A percentile compares a stretch with the other conserved stretches of the same genome.
Evolutionary conservation across 2,329 filamentous ascomycete species (phyloP).

Genomic region (Penicillium sp.): DNA sequence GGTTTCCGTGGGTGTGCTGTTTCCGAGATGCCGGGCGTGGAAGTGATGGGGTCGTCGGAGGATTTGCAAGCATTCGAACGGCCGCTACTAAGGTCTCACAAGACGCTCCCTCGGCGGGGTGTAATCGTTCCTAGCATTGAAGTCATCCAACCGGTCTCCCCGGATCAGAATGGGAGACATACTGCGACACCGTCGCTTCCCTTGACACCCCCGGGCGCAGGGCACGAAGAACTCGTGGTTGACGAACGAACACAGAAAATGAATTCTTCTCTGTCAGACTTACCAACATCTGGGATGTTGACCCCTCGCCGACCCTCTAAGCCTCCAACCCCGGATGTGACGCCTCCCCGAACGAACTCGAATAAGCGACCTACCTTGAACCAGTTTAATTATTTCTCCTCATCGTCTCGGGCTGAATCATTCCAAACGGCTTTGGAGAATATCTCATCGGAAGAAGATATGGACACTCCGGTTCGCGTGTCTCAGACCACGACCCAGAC

Average conservation of each 20-base stretch:
- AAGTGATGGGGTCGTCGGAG: slow-evolving; percentile 27
- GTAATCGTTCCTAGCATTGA: slow-evolving; percentile 25
- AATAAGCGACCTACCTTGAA: slow-evolving; percentile 38
- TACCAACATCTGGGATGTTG: slow-evolving; percentile 29
- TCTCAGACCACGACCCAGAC: slow-evolving; percentile 20
- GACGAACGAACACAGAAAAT: slow-evolving; percentile 22
- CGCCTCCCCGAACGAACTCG: slow-evolving; percentile 58
- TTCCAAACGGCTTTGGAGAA: slow-evolving; percentile 70
- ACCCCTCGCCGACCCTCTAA: slow-evolving; percentile 66
- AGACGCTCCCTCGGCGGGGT: slow-evolving; percentile 38
- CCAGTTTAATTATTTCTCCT: slow-evolving; percentile 56
- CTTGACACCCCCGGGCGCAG: slow-evolving; percentile 38
- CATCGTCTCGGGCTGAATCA: slow-evolving; percentile 63
- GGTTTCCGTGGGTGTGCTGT: background rate
- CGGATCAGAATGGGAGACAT: slow-evolving; percentile 25
- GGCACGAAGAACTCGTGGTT: slow-evolving; percentile 21
- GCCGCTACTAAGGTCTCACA: slow-evolving; percentile 40
- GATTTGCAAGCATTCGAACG: slow-evolving; percentile 28
- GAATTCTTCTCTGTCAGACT: slow-evolving; percentile 25
- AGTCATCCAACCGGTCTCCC: slow-evolving; percentile 23
- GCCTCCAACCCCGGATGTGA: slow-evolving; percentile 72
- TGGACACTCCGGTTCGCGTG: slow-evolving; percentile 28
- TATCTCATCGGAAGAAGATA: slow-evolving; percentile 61
- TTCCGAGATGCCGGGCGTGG: slow-evolving; percentile 32
- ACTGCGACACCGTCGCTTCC: slow-evolving; percentile 33